Conservation (phyloP, 345 rosid species). For the Balakata baccata region DNA sequence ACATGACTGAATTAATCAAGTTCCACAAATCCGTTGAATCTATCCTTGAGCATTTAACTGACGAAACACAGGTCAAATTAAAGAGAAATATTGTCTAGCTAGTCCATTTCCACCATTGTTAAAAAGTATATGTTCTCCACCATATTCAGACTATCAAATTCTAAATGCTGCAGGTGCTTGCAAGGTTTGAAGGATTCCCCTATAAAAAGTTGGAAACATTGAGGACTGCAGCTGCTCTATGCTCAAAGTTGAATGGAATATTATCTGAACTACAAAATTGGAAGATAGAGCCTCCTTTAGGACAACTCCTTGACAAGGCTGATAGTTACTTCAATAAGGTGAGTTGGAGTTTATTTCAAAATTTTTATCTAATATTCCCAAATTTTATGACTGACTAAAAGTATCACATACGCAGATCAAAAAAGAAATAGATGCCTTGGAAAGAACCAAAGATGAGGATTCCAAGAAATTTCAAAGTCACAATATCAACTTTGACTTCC, state of each 20-base stretch:
- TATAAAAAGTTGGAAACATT: slow-evolving; percentile 76
- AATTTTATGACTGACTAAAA: not conserved
- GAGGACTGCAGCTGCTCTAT: slow-evolving; percentile 65
- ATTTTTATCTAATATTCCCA: not conserved
- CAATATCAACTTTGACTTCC: slow-evolving; percentile 66
- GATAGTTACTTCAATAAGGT: slow-evolving; percentile 86
- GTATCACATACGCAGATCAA: slow-evolving; percentile 44
- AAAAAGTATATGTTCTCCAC: not conserved
- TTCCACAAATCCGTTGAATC: slow-evolving; percentile 77
- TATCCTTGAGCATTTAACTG: slow-evolving; percentile 74
- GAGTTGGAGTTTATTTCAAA: not conserved
- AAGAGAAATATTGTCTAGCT: not conserved
- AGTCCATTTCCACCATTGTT: not conserved
- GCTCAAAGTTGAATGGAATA: slow-evolving; percentile 50
- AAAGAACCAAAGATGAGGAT: slow-evolving; percentile 80
- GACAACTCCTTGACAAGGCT: slow-evolving; percentile 63
- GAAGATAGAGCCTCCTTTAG: slow-evolving; percentile 65
- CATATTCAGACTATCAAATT: not conserved
- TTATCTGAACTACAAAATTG: slow-evolving; percentile 55
- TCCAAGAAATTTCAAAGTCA: slow-evolving; percentile 68
- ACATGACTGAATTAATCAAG: slow-evolving; percentile 66
- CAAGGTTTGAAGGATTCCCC: slow-evolving; percentile 86
- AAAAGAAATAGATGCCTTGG: slow-evolving; percentile 70
- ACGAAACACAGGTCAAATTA: slow-evolving; percentile 74
- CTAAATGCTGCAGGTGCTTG: slow-evolving; percentile 54